Percentiles rank a stretch among this genome's conserved stretches.
Conservation (phyloP, 2,329 filamentous ascomycete species). For the Thermoascus crustaceus region DNA sequence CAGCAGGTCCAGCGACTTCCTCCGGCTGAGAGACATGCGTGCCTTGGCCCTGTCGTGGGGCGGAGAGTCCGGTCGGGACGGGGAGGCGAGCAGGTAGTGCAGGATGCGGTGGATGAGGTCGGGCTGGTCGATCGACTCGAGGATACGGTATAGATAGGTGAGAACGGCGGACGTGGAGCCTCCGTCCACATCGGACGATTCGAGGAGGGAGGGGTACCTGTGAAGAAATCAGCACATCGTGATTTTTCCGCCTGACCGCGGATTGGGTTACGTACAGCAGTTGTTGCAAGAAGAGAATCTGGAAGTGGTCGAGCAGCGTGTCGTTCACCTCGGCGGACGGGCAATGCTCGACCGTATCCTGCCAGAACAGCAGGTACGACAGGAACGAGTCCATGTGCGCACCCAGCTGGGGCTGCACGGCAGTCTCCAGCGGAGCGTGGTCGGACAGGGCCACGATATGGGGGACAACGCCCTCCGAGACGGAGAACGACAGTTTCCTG, state of each 20-base stretch:
- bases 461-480: conserved; percentile 62
- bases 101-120: conserved; percentile 92
- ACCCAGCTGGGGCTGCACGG: conserved; percentile 70
- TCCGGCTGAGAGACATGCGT: conserved; percentile 53
- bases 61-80: conserved; percentile 36
- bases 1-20: conserved; percentile 82
- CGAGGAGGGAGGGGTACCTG: conserved; percentile 88
- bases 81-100: conserved; percentile 80
- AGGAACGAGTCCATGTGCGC: conserved; percentile 88
- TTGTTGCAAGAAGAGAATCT: conserved; percentile 92
- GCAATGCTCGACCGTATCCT: conserved; percentile 95
- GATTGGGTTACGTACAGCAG: conserved; percentile 56
- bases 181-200: conserved; percentile 94
- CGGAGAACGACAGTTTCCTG: conserved; percentile 72
- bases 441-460: conserved; percentile 84
- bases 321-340: conserved; percentile 84
- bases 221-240: conserved; percentile 6
- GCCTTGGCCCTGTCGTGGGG: conserved; percentile 48
- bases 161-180: conserved; percentile 93
- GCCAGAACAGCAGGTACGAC: conserved; percentile 94
- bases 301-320: conserved; percentile 91
- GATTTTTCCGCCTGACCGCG: background rate
- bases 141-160: conserved; percentile 82
- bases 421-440: conserved; percentile 66
- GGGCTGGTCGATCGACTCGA: conserved; percentile 85